Conservation (phyloP, 23 red algal genomes). For the Gracilaria domingensis region DNA sequence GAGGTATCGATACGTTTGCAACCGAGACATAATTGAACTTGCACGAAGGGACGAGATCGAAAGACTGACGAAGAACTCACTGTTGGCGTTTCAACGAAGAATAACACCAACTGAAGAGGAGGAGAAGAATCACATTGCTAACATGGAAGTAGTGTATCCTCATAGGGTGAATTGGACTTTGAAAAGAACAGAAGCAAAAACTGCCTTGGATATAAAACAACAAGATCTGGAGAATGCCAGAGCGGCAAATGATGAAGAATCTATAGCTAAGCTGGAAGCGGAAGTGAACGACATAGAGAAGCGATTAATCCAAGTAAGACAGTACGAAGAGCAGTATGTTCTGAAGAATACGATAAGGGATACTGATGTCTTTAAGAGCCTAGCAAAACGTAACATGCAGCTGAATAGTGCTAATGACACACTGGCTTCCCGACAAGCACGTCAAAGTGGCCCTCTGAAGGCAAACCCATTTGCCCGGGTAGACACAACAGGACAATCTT, state of each 20-base stretch:
- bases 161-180: constrained; percentile 65
- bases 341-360: constrained; percentile 40
- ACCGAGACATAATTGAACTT: constrained; percentile 34
- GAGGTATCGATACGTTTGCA: constrained; percentile 23
- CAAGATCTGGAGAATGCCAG: constrained; percentile 33
- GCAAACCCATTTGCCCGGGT: constrained; percentile 61
- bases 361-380: constrained; percentile 48
- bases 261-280: constrained; percentile 18
- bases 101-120: constrained; percentile 56
- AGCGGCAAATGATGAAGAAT: not conserved
- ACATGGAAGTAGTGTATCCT: constrained; percentile 71
- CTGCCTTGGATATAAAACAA: constrained; percentile 60
- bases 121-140: constrained; percentile 62
- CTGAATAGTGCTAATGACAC: constrained; percentile 58
- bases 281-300: constrained; percentile 32
- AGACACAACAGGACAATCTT: constrained; percentile 68
- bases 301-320: constrained; percentile 26
- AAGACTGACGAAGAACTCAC: constrained; percentile 28
- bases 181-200: constrained; percentile 59
- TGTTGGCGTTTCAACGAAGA: constrained; percentile 5
- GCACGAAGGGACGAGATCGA: constrained; percentile 55
- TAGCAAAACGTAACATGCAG: constrained; percentile 59
- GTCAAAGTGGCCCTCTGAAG: not conserved
- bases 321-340: constrained; percentile 48
- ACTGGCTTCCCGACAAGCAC: constrained; percentile 9